Evolutionary conservation across 2,329 filamentous ascomycete genomes (phyloP), one percentile per base, ranked within the genome.

Genomic region (Venturiaceae sp.): DNA sequence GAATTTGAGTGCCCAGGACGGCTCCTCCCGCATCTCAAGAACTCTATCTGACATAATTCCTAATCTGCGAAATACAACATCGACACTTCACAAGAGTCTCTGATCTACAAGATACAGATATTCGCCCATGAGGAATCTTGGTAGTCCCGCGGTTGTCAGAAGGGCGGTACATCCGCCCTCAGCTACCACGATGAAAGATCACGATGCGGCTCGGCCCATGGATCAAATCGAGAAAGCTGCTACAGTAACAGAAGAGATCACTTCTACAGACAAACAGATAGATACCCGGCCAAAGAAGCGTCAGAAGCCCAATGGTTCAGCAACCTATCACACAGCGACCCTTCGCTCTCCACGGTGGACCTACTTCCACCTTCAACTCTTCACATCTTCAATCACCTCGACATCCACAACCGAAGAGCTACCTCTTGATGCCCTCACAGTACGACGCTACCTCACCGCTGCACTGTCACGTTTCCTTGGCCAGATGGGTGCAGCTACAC

Each of bases 381-480:
- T 59, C 47, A 50, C 59, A 16, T 39, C 39, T n/a, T 34, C 50
- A 9, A 39, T 37, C 39, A 23, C 32, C n/a, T 44, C 46, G 14
- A 32, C 32, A n/a, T n/a, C 58, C 33, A 9, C 23, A 23, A 8
- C n/a, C 16, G 44, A 50, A 23, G 36, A 54, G 9, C 5, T 14
- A 26, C 3, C 36, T n/a, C 57, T 89, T 5, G 87, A 91, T 69
- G 74, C 77, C 2, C 72, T 90, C 2, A 84, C 84, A 37, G 76
- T 81, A 19, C 82, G 82, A 34, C 75, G 83, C 0, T 84, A 87
- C 66, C 81, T 87, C 63, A 82, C 80, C 1, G 70, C 79, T 1
- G 84, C 87, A 0, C 74, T 92, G 7, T 76, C 75, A 1, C 81
- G 87, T 61, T 91, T 88, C 65, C 80, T 92, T 1, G 89, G 89